Conservation (phyloP, 2,329 filamentous ascomycete species). For the Aspergillus eucalypticola region DNA sequence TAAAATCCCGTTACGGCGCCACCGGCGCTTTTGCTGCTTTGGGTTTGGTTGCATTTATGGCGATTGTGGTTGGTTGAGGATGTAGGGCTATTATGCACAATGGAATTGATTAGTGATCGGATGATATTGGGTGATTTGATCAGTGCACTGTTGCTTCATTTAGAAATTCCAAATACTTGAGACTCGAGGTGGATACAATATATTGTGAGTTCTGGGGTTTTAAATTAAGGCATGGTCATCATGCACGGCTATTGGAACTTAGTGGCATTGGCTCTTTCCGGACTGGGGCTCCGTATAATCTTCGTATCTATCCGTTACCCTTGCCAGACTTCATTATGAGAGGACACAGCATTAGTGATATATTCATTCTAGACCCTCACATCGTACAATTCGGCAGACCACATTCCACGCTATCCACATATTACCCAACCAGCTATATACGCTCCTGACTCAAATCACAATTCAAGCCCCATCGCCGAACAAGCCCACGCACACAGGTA, state of each 20-base stretch:
- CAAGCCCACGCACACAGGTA: not conserved
- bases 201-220: not conserved
- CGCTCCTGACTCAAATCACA: not conserved
- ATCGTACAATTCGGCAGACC: not conserved
- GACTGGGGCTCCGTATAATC: not conserved
- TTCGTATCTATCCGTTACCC: not conserved
- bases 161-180: constrained; percentile 4
- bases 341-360: not conserved
- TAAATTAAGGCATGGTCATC: not conserved
- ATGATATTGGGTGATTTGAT: not conserved
- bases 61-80: not conserved
- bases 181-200: not conserved
- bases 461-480: not conserved
- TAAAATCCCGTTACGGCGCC: not conserved
- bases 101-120: not conserved
- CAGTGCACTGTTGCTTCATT: not conserved
- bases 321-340: not conserved
- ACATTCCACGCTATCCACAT: too few relatives aligned
- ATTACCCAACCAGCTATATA: not conserved
- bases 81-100: not conserved
- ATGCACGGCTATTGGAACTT: not conserved
- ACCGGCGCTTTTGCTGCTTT: constrained; percentile 7
- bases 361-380: not conserved
- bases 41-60: not conserved
- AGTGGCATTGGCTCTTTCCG: not conserved